Percentiles rank a stretch among this genome's conserved stretches.
Evolutionary conservation across 805 yeast species (phyloP).

Genomic region (Starmerella potacharoeniae): DNA sequence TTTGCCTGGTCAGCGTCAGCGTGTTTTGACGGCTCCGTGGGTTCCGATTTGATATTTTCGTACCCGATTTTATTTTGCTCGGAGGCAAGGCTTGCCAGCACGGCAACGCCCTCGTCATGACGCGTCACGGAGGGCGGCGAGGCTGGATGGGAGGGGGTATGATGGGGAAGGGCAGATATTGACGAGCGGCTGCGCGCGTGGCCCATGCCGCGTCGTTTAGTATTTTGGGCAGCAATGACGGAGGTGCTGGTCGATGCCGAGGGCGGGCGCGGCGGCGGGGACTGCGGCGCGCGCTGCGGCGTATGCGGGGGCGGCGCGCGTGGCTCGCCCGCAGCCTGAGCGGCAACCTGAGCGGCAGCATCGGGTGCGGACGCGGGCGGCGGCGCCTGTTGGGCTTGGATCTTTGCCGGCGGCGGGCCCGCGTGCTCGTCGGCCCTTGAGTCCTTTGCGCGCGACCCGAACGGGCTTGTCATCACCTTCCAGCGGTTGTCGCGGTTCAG

Average conservation of each 20-base stretch:
- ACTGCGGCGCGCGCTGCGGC: neutral
- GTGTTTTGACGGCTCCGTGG: neutral
- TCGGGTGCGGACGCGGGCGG: neutral
- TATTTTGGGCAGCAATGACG: constrained; percentile 17
- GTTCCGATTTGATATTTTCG: neutral
- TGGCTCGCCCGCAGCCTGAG: neutral
- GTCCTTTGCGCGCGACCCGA: neutral
- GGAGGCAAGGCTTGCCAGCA: constrained; percentile 22
- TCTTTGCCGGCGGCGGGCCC: neutral
- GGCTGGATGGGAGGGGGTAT: neutral
- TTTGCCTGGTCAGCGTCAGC: neutral
- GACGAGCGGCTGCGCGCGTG: constrained; percentile 15
- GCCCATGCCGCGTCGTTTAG: constrained; percentile 11
- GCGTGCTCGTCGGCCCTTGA: neutral
- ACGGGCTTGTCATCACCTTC: constrained; percentile 14
- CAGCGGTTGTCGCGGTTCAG: constrained; percentile 17
- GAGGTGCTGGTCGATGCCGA: constrained; percentile 7
- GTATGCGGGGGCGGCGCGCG: neutral
- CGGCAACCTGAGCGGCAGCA: no score
- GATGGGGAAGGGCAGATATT: neutral
- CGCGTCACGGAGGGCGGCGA: constrained; percentile 1
- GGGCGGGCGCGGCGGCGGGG: neutral
- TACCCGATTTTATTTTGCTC: constrained; percentile 12
- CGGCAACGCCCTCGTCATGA: constrained; percentile 22
- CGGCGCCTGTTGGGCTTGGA: neutral